phyloP scores from a whole-genome alignment of 768 basidiomycete species.

The Lactarius akahatsu region DNA sequence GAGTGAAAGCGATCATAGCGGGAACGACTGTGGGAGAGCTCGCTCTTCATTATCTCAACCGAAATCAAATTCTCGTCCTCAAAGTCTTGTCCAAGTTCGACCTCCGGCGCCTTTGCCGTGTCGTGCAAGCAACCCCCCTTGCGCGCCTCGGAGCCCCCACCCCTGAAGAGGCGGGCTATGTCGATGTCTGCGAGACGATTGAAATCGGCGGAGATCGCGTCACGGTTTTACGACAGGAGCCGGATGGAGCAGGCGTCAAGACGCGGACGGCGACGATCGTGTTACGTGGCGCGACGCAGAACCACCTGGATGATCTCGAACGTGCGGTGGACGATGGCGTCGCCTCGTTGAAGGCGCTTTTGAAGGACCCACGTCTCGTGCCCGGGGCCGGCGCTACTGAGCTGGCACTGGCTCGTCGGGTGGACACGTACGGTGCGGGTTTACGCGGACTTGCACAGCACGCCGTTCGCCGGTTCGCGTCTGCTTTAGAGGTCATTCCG shows the following conservation, averaged over 20 bases:
- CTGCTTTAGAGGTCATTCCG: slow-evolving; percentile 89
- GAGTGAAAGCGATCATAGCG: slow-evolving; percentile 90
- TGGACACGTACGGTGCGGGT: slow-evolving; percentile 84
- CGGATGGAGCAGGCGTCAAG: slow-evolving; percentile 52
- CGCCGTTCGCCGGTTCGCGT: slow-evolving; percentile 85
- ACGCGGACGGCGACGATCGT: slow-evolving; percentile 93
- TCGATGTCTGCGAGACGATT: slow-evolving; percentile 92
- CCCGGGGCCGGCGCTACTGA: slow-evolving; percentile 95
- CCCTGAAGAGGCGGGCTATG: slow-evolving; percentile 90
- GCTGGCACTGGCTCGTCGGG: slow-evolving; percentile 82
- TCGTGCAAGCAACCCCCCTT: slow-evolving; percentile 94
- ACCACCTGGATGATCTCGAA: slow-evolving; percentile 93
- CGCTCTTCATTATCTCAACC: slow-evolving; percentile 94
- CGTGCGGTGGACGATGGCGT: slow-evolving; percentile 96
- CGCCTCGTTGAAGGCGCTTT: slow-evolving; percentile 88
- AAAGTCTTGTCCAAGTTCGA: slow-evolving; percentile 99
- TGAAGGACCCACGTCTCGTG: slow-evolving; percentile 88
- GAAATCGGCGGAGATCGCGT: slow-evolving; percentile 98
- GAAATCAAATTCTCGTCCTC: slow-evolving; percentile 90
- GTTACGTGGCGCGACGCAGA: slow-evolving; percentile 90
- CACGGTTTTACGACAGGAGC: slow-evolving; percentile 87
- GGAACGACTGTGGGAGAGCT: slow-evolving; percentile 94
- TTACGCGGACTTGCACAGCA: slow-evolving; percentile 92
- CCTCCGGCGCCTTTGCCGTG: slow-evolving; percentile 88
- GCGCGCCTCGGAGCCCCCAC: slow-evolving; percentile 96